Evolutionary conservation across 192 early-diverging fungal genomes (phyloP).

Genomic region (Pilobolus umbonatus): DNA sequence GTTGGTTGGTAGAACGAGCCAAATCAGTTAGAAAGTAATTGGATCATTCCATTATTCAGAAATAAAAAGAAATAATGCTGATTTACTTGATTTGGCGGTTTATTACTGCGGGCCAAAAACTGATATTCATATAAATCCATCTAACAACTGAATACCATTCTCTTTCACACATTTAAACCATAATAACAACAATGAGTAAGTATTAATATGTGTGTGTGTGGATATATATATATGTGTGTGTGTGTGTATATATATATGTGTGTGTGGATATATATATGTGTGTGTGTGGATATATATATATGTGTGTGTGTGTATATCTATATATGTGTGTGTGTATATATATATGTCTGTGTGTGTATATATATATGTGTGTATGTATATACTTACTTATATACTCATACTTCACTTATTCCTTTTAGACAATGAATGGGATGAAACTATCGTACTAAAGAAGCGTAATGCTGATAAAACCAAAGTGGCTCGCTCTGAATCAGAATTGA

Average conservation of each 20-base stretch:
- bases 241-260: too few species aligned
- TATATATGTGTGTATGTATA: too few species aligned
- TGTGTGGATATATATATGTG: too few species aligned
- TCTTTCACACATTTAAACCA: not conserved
- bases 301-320: too few species aligned
- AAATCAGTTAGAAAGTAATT: conserved; percentile 22
- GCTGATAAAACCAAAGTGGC: conserved; percentile 53
- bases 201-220: too few species aligned
- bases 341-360: too few species aligned
- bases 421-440: conserved; percentile 73
- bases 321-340: too few species aligned
- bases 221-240: too few species aligned
- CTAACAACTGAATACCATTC: too few species aligned
- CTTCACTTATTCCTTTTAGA: too few species aligned
- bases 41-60: not conserved
- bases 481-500: conserved; percentile 59
- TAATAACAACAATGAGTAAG: conserved; percentile 3
- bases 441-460: conserved; percentile 73
- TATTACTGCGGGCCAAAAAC: not conserved
- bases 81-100: not conserved
- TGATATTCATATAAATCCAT: not conserved
- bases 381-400: too few species aligned
- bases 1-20: conserved; percentile 24
- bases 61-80: not conserved
- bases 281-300: too few species aligned